A percentile compares a stretch with the other conserved stretches of the same genome.
Conservation (phyloP, 179 eudicot species). For the Camellia oleifera region DNA sequence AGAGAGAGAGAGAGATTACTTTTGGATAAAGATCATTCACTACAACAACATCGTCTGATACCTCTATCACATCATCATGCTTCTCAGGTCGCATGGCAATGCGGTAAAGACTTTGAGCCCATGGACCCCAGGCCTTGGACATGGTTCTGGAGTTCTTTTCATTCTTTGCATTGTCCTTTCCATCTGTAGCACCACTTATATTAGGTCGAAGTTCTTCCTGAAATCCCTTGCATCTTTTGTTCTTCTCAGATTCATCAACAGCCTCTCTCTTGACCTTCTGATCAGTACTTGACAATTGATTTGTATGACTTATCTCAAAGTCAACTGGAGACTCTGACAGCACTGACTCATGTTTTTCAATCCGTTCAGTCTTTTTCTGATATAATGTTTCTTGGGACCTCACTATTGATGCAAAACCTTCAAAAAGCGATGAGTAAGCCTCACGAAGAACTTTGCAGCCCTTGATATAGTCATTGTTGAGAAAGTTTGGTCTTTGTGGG, state of each 20-base stretch:
- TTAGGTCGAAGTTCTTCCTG: slow-evolving; percentile 27
- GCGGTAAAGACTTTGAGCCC: slow-evolving; percentile 76
- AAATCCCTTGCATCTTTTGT: slow-evolving; percentile 57
- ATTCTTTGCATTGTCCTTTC: slow-evolving; percentile 27
- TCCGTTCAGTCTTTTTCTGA: slow-evolving; percentile 16
- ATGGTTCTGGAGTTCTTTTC: slow-evolving; percentile 23
- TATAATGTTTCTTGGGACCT: slow-evolving; percentile 22
- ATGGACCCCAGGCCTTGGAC: slow-evolving; percentile 64
- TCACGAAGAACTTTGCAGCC: slow-evolving; percentile 79
- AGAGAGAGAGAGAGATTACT: slow-evolving; percentile 34
- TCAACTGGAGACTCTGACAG: slow-evolving; percentile 27
- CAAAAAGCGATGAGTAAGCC: slow-evolving; percentile 87
- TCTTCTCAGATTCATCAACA: slow-evolving; percentile 31
- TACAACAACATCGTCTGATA: slow-evolving; percentile 57
- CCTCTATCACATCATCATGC: slow-evolving; percentile 56
- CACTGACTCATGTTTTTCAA: slow-evolving; percentile 5
- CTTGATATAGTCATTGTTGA: slow-evolving; percentile 62
- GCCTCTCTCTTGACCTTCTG: slow-evolving; percentile 56
- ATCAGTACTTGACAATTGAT: slow-evolving; percentile 28
- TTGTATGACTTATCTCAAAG: slow-evolving; percentile 10
- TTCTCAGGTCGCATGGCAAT: slow-evolving; percentile 72
- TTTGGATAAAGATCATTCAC: slow-evolving; percentile 81
- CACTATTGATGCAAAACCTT: slow-evolving; percentile 65
- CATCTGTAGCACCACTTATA: slow-evolving; percentile 16
- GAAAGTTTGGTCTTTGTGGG: slow-evolving; percentile 75